A percentile compares a stretch with the other conserved stretches of the same genome.
These are phyloP conservation scores for Neonectria magnoliae DNA, from an alignment of 2,329 filamentous ascomycete species.

Conservation along the genomic window DNA sequence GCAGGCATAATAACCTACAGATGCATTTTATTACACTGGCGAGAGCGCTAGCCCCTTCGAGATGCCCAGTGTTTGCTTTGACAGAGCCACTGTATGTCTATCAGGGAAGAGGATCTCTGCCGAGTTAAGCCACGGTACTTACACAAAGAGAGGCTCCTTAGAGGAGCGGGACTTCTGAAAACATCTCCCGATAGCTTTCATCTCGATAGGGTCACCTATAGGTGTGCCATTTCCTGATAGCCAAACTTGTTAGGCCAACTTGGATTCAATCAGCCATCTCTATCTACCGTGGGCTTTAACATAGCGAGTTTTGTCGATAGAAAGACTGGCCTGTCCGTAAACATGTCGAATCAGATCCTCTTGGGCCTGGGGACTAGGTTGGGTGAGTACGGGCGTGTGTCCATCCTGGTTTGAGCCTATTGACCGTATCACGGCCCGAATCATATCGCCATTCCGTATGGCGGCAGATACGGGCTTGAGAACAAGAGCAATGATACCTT, in stretches of 20 bases:
- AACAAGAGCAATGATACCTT: background rate
- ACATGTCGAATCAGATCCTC: background rate
- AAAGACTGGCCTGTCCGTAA: background rate
- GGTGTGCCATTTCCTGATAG: background rate
- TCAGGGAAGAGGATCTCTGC: too few species aligned
- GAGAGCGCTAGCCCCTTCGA: background rate
- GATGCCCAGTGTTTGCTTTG: background rate
- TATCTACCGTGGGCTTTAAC: background rate
- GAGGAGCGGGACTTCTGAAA: too few species aligned
- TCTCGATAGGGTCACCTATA: background rate
- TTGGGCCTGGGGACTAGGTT: background rate
- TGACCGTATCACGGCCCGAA: background rate
- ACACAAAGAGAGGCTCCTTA: too few species aligned
- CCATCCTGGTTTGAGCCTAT: background rate
- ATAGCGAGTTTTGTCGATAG: background rate
- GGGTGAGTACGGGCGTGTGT: background rate
- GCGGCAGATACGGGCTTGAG: background rate
- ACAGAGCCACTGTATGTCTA: too few species aligned
- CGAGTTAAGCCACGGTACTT: too few species aligned
- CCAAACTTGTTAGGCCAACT: too few species aligned
- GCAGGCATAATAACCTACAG: background rate
- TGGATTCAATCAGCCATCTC: too few species aligned
- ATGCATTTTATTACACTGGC: background rate
- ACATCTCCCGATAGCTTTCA: background rate
- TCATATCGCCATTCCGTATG: background rate